phyloP scores from a whole-genome alignment of 352 stramenopile species.

The Thalassiosira sp. region DNA sequence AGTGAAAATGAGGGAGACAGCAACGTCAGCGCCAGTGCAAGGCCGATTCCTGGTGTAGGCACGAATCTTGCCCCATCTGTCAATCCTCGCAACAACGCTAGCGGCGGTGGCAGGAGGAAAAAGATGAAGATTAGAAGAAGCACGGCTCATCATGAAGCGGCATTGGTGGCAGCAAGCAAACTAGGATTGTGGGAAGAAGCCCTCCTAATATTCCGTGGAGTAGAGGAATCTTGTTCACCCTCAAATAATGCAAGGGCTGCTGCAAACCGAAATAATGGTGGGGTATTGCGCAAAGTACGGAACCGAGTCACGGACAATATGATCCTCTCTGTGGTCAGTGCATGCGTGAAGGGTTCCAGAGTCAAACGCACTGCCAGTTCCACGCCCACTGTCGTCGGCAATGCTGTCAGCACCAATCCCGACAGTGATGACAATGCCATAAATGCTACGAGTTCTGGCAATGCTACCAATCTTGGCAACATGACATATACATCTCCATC shows the following conservation, averaged over 20 bases:
- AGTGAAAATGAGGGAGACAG: not conserved
- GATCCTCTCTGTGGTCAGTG: conserved; percentile 59
- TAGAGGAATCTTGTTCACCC: conserved; percentile 22
- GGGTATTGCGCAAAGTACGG: not conserved
- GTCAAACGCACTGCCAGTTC: conserved; percentile 17
- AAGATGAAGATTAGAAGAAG: conserved; percentile 47
- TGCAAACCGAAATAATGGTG: not conserved
- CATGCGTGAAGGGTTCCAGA: conserved; percentile 55
- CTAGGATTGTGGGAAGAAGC: conserved; percentile 69
- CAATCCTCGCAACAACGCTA: not conserved
- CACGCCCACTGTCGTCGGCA: not conserved
- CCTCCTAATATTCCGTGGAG: conserved; percentile 62
- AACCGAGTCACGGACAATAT: conserved; percentile 68
- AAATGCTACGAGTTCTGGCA: not conserved
- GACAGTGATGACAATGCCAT: not conserved
- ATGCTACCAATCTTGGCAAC: not conserved
- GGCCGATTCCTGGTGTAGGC: conserved; percentile 2
- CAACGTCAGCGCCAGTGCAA: not conserved
- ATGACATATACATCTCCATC: not conserved
- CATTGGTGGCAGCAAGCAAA: conserved; percentile 72
- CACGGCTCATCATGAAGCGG: conserved; percentile 71
- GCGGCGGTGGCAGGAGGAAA: not conserved
- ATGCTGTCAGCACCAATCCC: no score
- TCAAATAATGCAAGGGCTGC: conserved; percentile 1
- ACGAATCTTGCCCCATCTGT: not conserved